Conservation (phyloP, 805 yeast genomes). For the Torulaspora delbrueckii region DNA sequence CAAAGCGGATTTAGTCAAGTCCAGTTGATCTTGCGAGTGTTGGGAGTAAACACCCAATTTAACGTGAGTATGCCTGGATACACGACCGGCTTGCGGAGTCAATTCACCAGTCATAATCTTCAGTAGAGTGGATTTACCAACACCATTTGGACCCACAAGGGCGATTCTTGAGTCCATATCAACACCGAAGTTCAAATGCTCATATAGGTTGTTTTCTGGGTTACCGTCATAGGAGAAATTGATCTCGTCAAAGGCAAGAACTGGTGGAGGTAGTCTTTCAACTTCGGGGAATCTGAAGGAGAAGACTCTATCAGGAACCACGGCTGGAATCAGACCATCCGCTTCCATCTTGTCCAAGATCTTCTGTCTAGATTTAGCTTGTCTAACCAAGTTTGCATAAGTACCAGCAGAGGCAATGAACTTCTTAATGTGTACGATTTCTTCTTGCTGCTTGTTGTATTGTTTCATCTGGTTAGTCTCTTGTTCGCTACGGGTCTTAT, state of each 20-base stretch:
- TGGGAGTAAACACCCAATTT: slow-evolving; percentile 98
- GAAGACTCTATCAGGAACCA: slow-evolving; percentile 87
- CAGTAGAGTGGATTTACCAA: slow-evolving; percentile 93
- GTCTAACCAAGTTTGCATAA: slow-evolving; percentile 95
- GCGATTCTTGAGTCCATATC: slow-evolving; percentile 99
- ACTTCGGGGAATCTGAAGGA: slow-evolving; percentile 91
- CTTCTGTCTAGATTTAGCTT: slow-evolving; percentile 99
- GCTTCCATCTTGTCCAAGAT: slow-evolving; percentile 99
- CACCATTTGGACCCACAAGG: slow-evolving; percentile 98
- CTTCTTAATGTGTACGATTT: slow-evolving; percentile 95
- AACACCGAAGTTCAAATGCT: slow-evolving; percentile 90
- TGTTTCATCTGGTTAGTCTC: slow-evolving; percentile 98
- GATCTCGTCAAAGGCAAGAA: slow-evolving; percentile 91
- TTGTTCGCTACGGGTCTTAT: slow-evolving; percentile 87
- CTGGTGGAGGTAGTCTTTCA: slow-evolving; percentile 98
- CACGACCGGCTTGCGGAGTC: slow-evolving; percentile 88
- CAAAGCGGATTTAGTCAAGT: slow-evolving; percentile 88
- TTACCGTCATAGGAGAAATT: slow-evolving; percentile 86
- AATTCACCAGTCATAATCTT: slow-evolving; percentile 95
- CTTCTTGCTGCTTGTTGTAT: slow-evolving; percentile 96
- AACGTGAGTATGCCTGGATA: slow-evolving; percentile 94
- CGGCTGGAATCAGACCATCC: slow-evolving; percentile 92
- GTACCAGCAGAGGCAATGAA: slow-evolving; percentile 99
- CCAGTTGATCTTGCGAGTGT: slow-evolving; percentile 98
- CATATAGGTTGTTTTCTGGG: slow-evolving; percentile 81